These are phyloP conservation scores for Diophrys appendiculata DNA, from an alignment of 73 alveolate species.

Conservation along the genomic window DNA sequence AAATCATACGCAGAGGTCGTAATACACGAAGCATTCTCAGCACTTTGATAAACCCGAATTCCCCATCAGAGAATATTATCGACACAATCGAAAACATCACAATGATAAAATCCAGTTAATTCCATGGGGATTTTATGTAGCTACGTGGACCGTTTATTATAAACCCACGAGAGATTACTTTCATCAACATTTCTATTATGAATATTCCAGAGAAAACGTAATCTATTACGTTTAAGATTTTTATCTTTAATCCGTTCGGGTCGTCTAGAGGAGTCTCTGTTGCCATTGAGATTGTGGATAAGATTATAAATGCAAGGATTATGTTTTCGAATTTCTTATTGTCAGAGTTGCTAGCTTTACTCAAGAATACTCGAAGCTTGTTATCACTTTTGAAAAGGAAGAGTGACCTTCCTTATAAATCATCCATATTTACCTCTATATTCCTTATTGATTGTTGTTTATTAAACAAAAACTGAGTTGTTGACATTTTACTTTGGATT, in stretches of 20 bases:
- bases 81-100: conserved; percentile 78
- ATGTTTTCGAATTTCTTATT: conserved; percentile 72
- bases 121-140: conserved; percentile 92
- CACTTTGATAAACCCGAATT: conserved; percentile 38
- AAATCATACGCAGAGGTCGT: conserved; percentile 34
- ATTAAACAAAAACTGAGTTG: background rate
- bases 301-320: conserved; percentile 75
- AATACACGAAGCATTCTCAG: conserved; percentile 46
- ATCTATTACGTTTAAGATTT: background rate
- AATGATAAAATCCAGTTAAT: conserved; percentile 88
- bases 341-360: conserved; percentile 55
- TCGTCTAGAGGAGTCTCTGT: conserved; percentile 58
- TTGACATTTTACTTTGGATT: conserved; percentile 10
- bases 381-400: conserved; percentile 25
- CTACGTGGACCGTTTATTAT: conserved; percentile 73
- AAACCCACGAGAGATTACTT: too few relatives aligned
- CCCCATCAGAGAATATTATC: conserved; percentile 33
- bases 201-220: conserved; percentile 7
- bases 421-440: background rate
- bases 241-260: conserved; percentile 26
- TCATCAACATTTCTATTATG: conserved; percentile 9
- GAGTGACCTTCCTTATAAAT: conserved; percentile 54
- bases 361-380: conserved; percentile 70
- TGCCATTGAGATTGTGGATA: conserved; percentile 63
- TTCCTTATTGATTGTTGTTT: background rate